phyloP scores from a whole-genome alignment of 225 moss, liverwort and hornwort genomes.

The Bryum argenteum region DNA sequence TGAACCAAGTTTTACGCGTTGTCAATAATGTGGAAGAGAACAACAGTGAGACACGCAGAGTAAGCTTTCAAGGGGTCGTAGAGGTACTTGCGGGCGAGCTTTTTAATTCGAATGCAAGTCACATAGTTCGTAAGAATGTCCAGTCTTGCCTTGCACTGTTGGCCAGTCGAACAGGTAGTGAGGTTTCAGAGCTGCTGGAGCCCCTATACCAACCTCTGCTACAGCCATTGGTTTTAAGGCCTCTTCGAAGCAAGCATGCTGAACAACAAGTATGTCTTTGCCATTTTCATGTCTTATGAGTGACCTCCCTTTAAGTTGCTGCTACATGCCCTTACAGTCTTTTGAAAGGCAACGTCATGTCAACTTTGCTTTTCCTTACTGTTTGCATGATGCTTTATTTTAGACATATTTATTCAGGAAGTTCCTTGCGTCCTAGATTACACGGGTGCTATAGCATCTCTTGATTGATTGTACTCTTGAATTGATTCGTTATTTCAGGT shows the following conservation, averaged over 20 bases:
- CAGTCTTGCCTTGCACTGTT: conserved; percentile 96
- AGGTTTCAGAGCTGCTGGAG: conserved; percentile 98
- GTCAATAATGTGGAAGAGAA: conserved; percentile 99
- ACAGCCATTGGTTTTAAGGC: conserved; percentile 79
- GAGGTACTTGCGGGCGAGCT: conserved; percentile 97
- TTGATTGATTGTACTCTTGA: conserved; percentile 21
- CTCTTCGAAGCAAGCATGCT: conserved; percentile 96
- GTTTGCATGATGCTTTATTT: no score
- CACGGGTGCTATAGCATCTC: neutral
- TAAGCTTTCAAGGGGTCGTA: conserved; percentile 96
- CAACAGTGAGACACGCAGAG: conserved; percentile 88
- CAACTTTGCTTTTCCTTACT: neutral
- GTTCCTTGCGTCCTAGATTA: conserved; percentile 7
- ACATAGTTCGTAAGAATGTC: conserved; percentile 94
- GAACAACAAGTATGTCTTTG: conserved; percentile 81
- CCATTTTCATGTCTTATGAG: neutral
- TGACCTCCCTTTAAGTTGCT: conserved; percentile 18
- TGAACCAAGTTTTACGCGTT: conserved; percentile 96
- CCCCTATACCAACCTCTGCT: conserved; percentile 85
- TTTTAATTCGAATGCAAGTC: conserved; percentile 91
- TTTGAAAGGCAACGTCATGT: no score
- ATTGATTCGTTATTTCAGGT: conserved; percentile 57
- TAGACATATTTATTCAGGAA: neutral
- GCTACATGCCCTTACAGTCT: conserved; percentile 17
- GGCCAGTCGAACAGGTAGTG: conserved; percentile 98